Evolutionary conservation across 495 filamentous ascomycete genomes (phyloP), one percentile per base, ranked within the genome.

Genomic region (Penicillium chermesinum): DNA sequence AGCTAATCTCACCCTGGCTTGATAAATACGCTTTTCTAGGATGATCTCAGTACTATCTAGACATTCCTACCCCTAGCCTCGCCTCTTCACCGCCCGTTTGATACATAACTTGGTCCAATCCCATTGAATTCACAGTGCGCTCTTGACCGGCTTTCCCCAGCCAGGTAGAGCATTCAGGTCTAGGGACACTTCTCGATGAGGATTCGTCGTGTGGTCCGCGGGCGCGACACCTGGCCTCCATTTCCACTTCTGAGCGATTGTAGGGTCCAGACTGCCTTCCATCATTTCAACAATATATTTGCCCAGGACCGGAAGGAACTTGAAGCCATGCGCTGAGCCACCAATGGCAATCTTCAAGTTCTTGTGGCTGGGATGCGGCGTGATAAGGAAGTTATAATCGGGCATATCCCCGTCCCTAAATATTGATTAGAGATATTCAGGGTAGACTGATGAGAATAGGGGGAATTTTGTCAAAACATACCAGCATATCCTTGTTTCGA

Each of bases 241-340:
- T 16, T 43, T 43, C 41, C 41, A 43, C 7, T 25, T 21, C 13
- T 43, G 19, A 0, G 9, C 17, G 27, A 25, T 25, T 3, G 25
- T 15, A 7, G 20, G 1, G 7, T 43, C 41, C 41, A 43, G 41
- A 4, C 12, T 44, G 16, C 59, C 64, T 19, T 76, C 68, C 17
- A 74, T 38, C 13, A 55, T 57, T 39, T 74, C 67, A 14, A 54
- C 64, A 22, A 74, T 57, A 9, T 69, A 59, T 34, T 58, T 52
- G 0, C 72, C 72, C 7, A 73, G 51, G 18, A 61, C 61, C 1
- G 70, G 65, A 22, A 68, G 65, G 17, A 62, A 60, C 52, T 67
- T 71, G 44, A 74, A 72, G 5, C 67, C 67, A 38, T 72, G 66
- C 14, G 66, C 71, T 19, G 64, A 71, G 2, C 67, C 71, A 2